phyloP scores from a whole-genome alignment of 2,329 filamentous ascomycete genomes.

The Pseudocercospora eumusae region DNA sequence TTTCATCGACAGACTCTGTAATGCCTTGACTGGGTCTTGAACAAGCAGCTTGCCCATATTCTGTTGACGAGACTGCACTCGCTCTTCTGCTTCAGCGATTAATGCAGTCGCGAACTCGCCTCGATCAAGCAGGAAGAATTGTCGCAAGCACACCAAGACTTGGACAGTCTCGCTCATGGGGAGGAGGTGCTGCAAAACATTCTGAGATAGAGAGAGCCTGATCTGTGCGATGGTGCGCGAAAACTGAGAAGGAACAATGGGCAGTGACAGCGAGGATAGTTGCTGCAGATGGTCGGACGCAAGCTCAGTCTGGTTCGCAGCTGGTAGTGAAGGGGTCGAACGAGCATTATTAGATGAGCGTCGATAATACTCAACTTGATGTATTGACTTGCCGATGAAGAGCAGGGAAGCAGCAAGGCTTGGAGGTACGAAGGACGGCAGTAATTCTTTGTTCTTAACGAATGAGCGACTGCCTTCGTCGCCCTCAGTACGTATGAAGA shows the following conservation, averaged over 20 bases:
- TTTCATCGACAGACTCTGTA: slow-evolving; percentile 71
- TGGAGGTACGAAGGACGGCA: slow-evolving; percentile 77
- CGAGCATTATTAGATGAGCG: slow-evolving; percentile 20
- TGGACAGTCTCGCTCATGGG: slow-evolving; percentile 76
- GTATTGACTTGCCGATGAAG: slow-evolving; percentile 86
- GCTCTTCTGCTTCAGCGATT: slow-evolving; percentile 80
- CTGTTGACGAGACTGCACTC: slow-evolving; percentile 71
- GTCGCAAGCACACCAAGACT: slow-evolving; percentile 72
- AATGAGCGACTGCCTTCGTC: slow-evolving; percentile 50
- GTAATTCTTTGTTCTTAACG: slow-evolving; percentile 57
- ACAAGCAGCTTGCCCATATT: slow-evolving; percentile 56
- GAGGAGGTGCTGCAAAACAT: slow-evolving; percentile 77
- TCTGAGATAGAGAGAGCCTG: slow-evolving; percentile 77
- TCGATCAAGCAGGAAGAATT: slow-evolving; percentile 83
- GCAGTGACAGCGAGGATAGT: slow-evolving; percentile 68
- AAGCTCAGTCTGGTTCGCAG: slow-evolving; percentile 55
- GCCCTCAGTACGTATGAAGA: slow-evolving; percentile 64
- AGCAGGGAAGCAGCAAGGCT: slow-evolving; percentile 79
- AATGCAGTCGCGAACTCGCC: slow-evolving; percentile 90
- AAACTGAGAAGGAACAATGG: slow-evolving; percentile 71
- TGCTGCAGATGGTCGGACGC: slow-evolving; percentile 68
- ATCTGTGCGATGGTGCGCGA: slow-evolving; percentile 73
- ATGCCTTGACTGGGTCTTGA: slow-evolving; percentile 52
- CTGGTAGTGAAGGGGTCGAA: slow-evolving; percentile 11
- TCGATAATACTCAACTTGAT: slow-evolving; percentile 65